Percentiles rank a stretch among this genome's conserved stretches.
Evolutionary conservation across 495 filamentous ascomycete genomes (phyloP).

Genomic region (Rostrohypoxylon terebratum): DNA sequence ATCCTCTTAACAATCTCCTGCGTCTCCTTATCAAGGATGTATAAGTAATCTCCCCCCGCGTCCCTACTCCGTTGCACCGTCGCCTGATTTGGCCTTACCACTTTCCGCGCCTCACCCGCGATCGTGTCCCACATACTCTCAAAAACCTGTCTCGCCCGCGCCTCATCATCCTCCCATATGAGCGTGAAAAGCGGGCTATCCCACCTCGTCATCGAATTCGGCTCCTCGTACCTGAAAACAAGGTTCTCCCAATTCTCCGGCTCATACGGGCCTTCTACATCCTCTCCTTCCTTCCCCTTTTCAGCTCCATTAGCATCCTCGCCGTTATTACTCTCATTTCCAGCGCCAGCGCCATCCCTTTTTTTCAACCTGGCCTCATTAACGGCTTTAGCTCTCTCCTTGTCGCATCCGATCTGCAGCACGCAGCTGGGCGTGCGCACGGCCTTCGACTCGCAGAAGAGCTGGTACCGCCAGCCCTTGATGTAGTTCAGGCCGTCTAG

Average conservation of each 20-base stretch:
- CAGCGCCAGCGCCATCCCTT: slow-evolving; percentile 5
- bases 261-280: slow-evolving; percentile 67
- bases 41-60: slow-evolving; percentile 80
- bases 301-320: neutral
- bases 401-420: slow-evolving; percentile 83
- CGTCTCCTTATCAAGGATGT: slow-evolving; percentile 85
- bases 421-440: slow-evolving; percentile 84
- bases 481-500: slow-evolving; percentile 96
- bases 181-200: slow-evolving; percentile 94
- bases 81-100: slow-evolving; percentile 80
- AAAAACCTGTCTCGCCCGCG: slow-evolving; percentile 55
- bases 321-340: neutral
- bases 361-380: slow-evolving; percentile 62
- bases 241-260: slow-evolving; percentile 87
- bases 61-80: slow-evolving; percentile 74
- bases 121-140: slow-evolving; percentile 82
- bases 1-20: slow-evolving; percentile 84
- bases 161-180: slow-evolving; percentile 77
- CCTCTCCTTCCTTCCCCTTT: slow-evolving; percentile 31
- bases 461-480: slow-evolving; percentile 96
- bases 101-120: slow-evolving; percentile 67
- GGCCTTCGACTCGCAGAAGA: slow-evolving; percentile 94
- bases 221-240: slow-evolving; percentile 95
- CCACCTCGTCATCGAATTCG: slow-evolving; percentile 94
- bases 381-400: slow-evolving; percentile 72